phyloP scores from a whole-genome alignment of 306 rosid genomes.

The Prunus dulcis region DNA sequence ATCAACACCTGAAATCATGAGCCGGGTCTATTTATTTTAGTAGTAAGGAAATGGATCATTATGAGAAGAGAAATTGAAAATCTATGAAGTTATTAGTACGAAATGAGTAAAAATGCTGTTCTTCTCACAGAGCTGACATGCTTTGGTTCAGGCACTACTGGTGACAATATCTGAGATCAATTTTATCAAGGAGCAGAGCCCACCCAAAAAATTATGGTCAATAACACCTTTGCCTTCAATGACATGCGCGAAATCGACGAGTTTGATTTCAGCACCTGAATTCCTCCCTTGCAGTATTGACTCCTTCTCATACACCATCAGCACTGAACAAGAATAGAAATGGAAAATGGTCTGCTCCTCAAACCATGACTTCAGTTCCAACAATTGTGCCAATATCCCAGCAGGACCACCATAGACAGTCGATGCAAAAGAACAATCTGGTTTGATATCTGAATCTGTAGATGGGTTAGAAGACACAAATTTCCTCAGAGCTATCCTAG shows the following conservation, averaged over 20 bases:
- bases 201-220: slow-evolving; percentile 94
- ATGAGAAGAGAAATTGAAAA: not conserved
- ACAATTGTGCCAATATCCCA: slow-evolving; percentile 54
- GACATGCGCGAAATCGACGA: slow-evolving; percentile 82
- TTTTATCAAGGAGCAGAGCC: slow-evolving; percentile 83
- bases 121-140: not conserved
- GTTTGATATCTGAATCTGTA: slow-evolving; percentile 23
- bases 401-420: slow-evolving; percentile 47
- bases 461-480: slow-evolving; percentile 55
- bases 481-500: slow-evolving; percentile 35
- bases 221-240: slow-evolving; percentile 54
- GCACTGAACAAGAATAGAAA: slow-evolving; percentile 64
- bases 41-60: not conserved
- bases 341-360: slow-evolving; percentile 75
- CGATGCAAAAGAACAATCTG: slow-evolving; percentile 46
- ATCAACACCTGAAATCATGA: not conserved
- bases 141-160: not conserved
- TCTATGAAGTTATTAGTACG: not conserved
- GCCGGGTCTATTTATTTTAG: not conserved
- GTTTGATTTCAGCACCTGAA: slow-evolving; percentile 45
- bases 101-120: not conserved
- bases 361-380: slow-evolving; percentile 74
- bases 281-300: slow-evolving; percentile 25
- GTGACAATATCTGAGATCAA: slow-evolving; percentile 47
- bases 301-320: slow-evolving; percentile 54